These are phyloP conservation scores for Tolypocladium pustulatum DNA, from an alignment of 2,329 filamentous ascomycete species.

Conservation along the genomic window DNA sequence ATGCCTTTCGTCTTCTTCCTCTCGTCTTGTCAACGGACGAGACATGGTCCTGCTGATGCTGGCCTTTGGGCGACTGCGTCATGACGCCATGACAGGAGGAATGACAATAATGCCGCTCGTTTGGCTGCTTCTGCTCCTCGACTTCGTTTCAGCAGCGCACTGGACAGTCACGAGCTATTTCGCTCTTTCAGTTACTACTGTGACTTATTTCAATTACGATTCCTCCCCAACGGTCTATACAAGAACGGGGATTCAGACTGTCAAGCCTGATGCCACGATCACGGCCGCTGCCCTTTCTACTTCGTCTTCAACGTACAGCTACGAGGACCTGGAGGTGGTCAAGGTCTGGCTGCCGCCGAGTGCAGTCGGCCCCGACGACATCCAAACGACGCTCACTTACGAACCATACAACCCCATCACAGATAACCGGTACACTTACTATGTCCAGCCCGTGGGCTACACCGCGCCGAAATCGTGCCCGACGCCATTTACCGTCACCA, in stretches of 20 bases:
- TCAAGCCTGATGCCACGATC: not conserved
- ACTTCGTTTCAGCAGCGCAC: not conserved
- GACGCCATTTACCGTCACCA: constrained; percentile 15
- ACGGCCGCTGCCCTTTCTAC: not conserved
- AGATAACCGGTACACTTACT: constrained; percentile 5
- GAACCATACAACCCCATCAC: not conserved
- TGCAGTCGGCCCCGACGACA: not conserved
- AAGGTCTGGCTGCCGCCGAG: not conserved
- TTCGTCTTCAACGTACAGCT: not conserved
- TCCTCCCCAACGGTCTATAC: not conserved
- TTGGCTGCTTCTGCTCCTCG: not conserved
- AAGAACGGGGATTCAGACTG: not conserved
- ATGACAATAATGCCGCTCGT: not conserved
- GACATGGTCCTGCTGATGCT: not conserved
- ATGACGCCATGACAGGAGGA: not conserved
- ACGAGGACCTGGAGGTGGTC: not conserved
- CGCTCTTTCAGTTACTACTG: not conserved
- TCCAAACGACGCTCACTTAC: not conserved
- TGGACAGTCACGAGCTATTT: not conserved
- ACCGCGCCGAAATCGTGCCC: constrained; percentile 17
- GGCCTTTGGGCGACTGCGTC: not conserved
- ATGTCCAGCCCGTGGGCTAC: constrained; percentile 8
- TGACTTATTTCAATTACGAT: not conserved
- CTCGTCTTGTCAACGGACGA: not conserved
- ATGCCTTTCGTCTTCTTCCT: not conserved